Evolutionary conservation across 345 rosid genomes (phyloP).

Genomic region (Aegle marmelos): DNA sequence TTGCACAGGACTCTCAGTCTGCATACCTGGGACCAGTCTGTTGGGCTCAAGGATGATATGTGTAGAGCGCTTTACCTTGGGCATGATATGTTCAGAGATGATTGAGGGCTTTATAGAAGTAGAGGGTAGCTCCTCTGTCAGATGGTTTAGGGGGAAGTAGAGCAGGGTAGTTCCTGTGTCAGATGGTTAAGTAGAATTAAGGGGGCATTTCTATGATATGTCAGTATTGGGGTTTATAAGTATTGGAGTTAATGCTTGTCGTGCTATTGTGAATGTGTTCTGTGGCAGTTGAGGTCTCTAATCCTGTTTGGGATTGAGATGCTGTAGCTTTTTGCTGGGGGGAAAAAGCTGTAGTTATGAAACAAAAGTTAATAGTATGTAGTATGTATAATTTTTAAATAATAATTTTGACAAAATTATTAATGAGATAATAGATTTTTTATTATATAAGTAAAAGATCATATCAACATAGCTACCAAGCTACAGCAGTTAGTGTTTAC

Average conservation of each 20-base stretch:
- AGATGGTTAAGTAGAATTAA: not conserved
- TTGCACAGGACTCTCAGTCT: not conserved
- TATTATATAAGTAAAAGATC: too few species aligned
- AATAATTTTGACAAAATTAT: too few species aligned
- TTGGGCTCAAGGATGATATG: not conserved
- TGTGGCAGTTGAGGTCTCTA: not conserved
- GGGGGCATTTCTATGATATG: not conserved
- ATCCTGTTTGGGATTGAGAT: too few species aligned
- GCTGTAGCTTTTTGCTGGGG: too few species aligned
- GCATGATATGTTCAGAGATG: not conserved
- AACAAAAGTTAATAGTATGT: too few species aligned
- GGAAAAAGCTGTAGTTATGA: too few species aligned
- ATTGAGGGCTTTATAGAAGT: not conserved
- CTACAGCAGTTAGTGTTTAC: too few species aligned
- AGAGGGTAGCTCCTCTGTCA: not conserved
- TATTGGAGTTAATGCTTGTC: not conserved
- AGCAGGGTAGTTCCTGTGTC: not conserved
- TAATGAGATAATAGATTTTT: too few species aligned
- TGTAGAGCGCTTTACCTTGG: not conserved
- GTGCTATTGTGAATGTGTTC: not conserved
- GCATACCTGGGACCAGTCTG: not conserved
- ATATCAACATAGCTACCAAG: too few species aligned
- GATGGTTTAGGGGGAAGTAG: not conserved
- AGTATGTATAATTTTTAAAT: too few species aligned
- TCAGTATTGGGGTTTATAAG: not conserved